phyloP scores from a whole-genome alignment of 1,284 basidiomycete genomes.

The Malassezia equina region DNA sequence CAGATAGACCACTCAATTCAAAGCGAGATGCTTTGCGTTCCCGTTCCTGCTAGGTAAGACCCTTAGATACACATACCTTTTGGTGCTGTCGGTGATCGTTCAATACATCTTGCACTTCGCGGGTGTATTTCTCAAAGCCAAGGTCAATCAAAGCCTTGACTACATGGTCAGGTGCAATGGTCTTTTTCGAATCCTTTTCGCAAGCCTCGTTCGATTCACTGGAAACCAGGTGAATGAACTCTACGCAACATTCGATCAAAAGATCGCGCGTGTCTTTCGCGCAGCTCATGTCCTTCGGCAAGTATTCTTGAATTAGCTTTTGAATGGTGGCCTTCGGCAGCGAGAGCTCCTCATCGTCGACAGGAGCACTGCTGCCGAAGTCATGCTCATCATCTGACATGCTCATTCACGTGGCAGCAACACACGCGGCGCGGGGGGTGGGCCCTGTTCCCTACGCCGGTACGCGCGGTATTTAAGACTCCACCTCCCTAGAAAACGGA shows the following conservation, averaged over 20 bases:
- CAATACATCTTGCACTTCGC: slow-evolving; percentile 80
- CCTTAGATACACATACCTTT: slow-evolving; percentile 52
- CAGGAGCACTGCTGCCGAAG: slow-evolving; percentile 50
- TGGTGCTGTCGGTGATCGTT: slow-evolving; percentile 90
- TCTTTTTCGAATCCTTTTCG: slow-evolving; percentile 97
- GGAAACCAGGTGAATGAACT: slow-evolving; percentile 95
- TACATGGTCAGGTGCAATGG: slow-evolving; percentile 95
- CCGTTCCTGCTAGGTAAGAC: slow-evolving; percentile 20
- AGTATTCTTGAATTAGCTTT: slow-evolving; percentile 86
- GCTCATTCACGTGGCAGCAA: slow-evolving; percentile 2
- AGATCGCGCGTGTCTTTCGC: slow-evolving; percentile 92
- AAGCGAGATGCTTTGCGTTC: slow-evolving; percentile 62
- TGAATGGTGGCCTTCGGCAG: slow-evolving; percentile 93
- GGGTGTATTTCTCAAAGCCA: slow-evolving; percentile 76
- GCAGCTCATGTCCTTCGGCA: slow-evolving; percentile 79
- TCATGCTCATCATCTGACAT: slow-evolving; percentile 81
- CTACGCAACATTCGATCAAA: slow-evolving; percentile 96
- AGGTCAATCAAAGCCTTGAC: slow-evolving; percentile 80
- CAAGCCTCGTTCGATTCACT: slow-evolving; percentile 97
- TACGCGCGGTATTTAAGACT: slow-evolving; percentile 1
- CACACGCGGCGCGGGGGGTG: background rate
- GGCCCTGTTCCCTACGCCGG: background rate
- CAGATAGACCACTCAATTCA: slow-evolving; percentile 77
- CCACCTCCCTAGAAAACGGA: background rate
- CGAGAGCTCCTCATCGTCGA: slow-evolving; percentile 74